Conservation (phyloP, 352 stramenopile species). For the Phytophthora quininea region DNA sequence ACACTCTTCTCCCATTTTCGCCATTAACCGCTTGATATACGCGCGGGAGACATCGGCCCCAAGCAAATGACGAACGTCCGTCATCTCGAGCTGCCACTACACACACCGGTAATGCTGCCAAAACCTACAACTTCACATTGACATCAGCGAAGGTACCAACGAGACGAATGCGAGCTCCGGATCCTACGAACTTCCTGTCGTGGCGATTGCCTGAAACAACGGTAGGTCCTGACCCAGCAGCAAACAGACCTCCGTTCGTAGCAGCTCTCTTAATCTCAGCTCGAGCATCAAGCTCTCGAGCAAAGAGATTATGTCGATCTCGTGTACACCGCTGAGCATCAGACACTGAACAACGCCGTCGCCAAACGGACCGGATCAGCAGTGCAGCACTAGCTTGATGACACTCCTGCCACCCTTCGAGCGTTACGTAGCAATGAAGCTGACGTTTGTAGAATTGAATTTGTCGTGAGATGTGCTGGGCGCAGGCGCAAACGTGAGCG, state of each 20-base stretch:
- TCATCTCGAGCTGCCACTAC: conserved; percentile 51
- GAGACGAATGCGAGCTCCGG: conserved; percentile 39
- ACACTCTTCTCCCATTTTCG: conserved; percentile 6
- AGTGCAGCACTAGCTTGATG: conserved; percentile 45
- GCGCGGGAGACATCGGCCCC: conserved; percentile 59
- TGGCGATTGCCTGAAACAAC: conserved; percentile 21
- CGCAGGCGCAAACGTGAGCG: conserved; percentile 48
- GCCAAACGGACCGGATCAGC: conserved; percentile 74
- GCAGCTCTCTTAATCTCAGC: conserved; percentile 55
- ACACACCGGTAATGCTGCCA: conserved; percentile 52
- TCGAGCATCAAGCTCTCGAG: conserved; percentile 56
- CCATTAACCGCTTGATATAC: conserved; percentile 22
- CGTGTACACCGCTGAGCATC: conserved; percentile 33
- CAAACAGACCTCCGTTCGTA: conserved; percentile 63
- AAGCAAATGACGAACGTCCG: conserved; percentile 48
- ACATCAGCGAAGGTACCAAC: conserved; percentile 55
- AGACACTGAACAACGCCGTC: conserved; percentile 49
- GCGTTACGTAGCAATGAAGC: conserved; percentile 52
- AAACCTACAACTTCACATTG: conserved; percentile 34
- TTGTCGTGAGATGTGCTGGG: conserved; percentile 35
- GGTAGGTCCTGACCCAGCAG: conserved; percentile 53
- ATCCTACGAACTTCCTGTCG: conserved; percentile 6
- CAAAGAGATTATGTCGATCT: conserved; percentile 32
- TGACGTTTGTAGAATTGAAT: conserved; percentile 48
- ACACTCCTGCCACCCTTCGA: conserved; percentile 46